Evolutionary conservation across 2,329 filamentous ascomycete species (phyloP).

Genomic region (Aspergillus neoniger): DNA sequence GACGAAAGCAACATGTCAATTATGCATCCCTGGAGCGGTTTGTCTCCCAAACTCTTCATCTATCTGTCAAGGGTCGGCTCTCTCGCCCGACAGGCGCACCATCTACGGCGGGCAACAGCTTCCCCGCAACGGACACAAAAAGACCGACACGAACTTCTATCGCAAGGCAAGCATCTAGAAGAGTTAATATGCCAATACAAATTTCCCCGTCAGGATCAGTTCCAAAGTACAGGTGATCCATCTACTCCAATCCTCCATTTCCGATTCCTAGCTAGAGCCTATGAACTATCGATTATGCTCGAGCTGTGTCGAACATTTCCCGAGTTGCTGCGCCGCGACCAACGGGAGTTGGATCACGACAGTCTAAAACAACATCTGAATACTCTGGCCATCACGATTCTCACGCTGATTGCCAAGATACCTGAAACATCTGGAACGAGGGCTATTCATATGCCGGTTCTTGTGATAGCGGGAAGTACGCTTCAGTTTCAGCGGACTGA

Average conservation of each 20-base stretch:
- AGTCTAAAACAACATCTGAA: not conserved
- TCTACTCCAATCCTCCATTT: not conserved
- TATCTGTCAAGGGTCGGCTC: too few relatives aligned
- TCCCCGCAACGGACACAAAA: not conserved
- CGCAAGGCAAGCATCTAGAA: not conserved
- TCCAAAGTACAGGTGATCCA: not conserved
- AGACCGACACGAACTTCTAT: not conserved
- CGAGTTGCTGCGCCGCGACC: not conserved
- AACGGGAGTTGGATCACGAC: not conserved
- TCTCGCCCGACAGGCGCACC: not conserved
- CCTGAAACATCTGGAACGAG: not conserved
- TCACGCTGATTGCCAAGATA: not conserved
- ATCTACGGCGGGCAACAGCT: not conserved
- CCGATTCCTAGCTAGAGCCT: not conserved
- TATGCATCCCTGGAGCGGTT: too few relatives aligned
- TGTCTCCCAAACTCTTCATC: too few relatives aligned
- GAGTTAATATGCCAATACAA: not conserved
- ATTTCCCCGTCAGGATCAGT: not conserved
- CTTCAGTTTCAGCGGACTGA: not conserved
- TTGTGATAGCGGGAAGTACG: not conserved
- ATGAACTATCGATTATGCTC: not conserved
- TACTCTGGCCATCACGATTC: not conserved
- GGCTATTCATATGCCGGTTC: not conserved
- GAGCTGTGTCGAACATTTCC: not conserved
- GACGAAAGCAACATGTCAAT: too few relatives aligned